Evolutionary conservation across 2,329 filamentous ascomycete genomes (phyloP).

Genomic region (Fonsecaea multimorphosa): DNA sequence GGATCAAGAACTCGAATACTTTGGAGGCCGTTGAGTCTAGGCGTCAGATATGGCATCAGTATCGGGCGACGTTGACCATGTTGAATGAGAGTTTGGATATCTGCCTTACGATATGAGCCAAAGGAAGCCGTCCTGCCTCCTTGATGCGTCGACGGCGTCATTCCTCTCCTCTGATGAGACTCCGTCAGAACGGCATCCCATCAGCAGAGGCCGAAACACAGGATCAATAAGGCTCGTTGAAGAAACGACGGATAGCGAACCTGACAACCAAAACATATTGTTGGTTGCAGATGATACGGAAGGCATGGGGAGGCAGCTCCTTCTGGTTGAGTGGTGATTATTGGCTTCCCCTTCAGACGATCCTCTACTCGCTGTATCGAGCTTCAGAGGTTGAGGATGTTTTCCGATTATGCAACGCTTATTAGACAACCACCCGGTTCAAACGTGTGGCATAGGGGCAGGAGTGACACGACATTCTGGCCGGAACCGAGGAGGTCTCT

Average conservation of each 20-base stretch:
- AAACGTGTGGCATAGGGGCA: no score
- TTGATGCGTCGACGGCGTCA: background rate
- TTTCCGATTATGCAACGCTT: no score
- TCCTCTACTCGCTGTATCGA: background rate
- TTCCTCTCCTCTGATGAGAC: no score
- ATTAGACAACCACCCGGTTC: background rate
- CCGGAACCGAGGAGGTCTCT: no score
- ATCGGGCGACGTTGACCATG: slow-evolving; percentile 52
- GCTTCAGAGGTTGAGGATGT: background rate
- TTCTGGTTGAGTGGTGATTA: background rate
- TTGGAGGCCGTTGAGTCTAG: slow-evolving; percentile 42
- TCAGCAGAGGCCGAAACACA: background rate
- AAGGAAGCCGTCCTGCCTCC: background rate
- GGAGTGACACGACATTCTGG: no score
- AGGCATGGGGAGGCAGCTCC: background rate
- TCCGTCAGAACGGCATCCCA: background rate
- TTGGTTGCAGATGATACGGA: background rate
- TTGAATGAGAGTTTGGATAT: slow-evolving; percentile 56
- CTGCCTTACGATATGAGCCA: slow-evolving; percentile 44
- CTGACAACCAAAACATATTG: background rate
- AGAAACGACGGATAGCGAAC: background rate
- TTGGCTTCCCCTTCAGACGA: background rate
- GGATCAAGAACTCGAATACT: slow-evolving; percentile 34
- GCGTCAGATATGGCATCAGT: slow-evolving; percentile 48
- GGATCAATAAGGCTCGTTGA: background rate